phyloP scores from a whole-genome alignment of 2,329 filamentous ascomycete species.

The Clonostachys chloroleuca region DNA sequence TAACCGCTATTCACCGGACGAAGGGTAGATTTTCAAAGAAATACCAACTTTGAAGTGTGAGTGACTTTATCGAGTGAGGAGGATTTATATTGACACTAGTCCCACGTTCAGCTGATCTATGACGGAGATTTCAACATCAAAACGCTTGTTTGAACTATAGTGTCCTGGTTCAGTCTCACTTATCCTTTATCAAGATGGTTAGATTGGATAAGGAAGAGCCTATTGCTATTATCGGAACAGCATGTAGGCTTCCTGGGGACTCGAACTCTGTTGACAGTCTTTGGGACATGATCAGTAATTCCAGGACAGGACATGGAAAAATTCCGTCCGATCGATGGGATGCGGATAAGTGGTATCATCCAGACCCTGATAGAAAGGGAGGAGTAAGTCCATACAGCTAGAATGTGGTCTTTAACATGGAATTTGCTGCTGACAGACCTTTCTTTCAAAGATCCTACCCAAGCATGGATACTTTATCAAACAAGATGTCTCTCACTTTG shows the following conservation, averaged over 20 bases:
- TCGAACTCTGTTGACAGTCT: conserved; percentile 14
- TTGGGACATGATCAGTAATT: conserved; percentile 11
- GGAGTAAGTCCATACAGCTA: conserved; percentile 5
- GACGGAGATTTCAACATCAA: no score
- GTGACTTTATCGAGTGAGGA: no score
- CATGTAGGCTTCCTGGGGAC: conserved; percentile 22
- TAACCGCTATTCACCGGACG: no score
- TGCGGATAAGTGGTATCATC: conserved; percentile 11
- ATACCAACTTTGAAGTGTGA: no score
- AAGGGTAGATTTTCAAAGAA: no score
- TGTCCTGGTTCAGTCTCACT: no score
- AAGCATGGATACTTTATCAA: conserved; percentile 29
- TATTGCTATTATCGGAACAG: conserved; percentile 33
- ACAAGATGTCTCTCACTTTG: conserved; percentile 39
- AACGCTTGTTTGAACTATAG: no score
- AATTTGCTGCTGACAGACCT: background rate
- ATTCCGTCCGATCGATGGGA: conserved; percentile 15
- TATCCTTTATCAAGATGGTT: no score
- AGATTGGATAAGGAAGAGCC: conserved; percentile 15
- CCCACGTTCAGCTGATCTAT: no score
- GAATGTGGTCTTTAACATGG: background rate
- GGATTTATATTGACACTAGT: no score
- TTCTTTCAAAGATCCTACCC: background rate
- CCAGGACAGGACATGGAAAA: conserved; percentile 7
- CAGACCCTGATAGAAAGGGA: conserved; percentile 3